Evolutionary conservation across 352 stramenopile species (phyloP), one percentile per base, ranked within the genome.

Genomic region (Saprolegnia diclina): DNA sequence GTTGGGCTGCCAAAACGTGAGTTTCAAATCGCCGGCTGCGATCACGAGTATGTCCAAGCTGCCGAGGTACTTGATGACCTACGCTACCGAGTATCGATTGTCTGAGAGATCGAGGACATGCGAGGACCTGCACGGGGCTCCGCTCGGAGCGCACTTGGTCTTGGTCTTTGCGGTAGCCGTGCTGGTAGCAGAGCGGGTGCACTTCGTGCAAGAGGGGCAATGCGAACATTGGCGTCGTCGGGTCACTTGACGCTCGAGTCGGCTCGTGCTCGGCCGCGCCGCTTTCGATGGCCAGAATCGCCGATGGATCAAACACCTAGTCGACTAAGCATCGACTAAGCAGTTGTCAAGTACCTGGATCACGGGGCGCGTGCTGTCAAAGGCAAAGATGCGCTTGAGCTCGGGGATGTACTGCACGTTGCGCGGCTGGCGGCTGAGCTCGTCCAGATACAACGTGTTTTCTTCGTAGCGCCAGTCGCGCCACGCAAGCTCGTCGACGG

Each of bases 381-480:
- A 76, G 10, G 91, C 67, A 48, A 92, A 65, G 7, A 92, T 55
- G 5, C 79, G 74, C 19, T 77, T 78, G 52, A 89, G 85, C 59
- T 90, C 82, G 4, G 76, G 70, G 4, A 88, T 44, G 50, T 83
- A 82, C 35, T 87, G 74, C 21, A 92, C 69, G 5, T 76, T 68
- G 71, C 88, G 87, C 5, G 82, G 82, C 44, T 82, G 82, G 0
- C 81, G 81, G 22, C 83, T 73, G 0, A 62, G 57, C 0, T 70
- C 52, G 22, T 91, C 84, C 0, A 74, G 65, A 57, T 90, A 91
- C 32, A 59, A 69, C 9, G 69, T 24, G 72, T 88, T 74, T 38
- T 92, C 82, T 46, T 91, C 84, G 59, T 92, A 92, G 73, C 89
- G 79, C 67, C 90, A 52, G 56, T 89, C 82, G 48, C 81, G 74